Percentiles rank a stretch among this genome's conserved stretches.
Conservation (phyloP, 2,329 filamentous ascomycete species). For the Dothideomycetes sp. region DNA sequence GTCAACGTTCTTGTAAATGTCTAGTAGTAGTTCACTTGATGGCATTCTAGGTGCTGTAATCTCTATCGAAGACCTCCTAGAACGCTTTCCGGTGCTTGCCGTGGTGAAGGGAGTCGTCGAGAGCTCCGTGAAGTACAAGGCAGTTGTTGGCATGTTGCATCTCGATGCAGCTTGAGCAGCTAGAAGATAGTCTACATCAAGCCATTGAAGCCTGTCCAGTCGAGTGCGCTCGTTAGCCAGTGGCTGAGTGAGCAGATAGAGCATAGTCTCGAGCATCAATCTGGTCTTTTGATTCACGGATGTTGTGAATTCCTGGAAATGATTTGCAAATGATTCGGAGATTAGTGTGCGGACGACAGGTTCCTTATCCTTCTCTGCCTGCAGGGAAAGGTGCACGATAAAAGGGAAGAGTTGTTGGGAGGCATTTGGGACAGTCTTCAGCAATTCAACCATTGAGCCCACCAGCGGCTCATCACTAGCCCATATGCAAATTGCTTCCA, state of each 20-base stretch:
- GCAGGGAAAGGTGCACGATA: conserved; percentile 70
- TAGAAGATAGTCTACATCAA: conserved; percentile 66
- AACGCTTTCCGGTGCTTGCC: conserved; percentile 17
- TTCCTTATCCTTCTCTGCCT: conserved; percentile 53
- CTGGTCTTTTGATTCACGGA: conserved; percentile 52
- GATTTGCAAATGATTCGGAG: conserved; percentile 53
- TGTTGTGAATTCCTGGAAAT: conserved; percentile 42
- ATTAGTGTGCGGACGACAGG: conserved; percentile 49
- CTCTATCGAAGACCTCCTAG: conserved; percentile 53
- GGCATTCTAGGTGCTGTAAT: conserved; percentile 32
- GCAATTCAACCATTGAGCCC: conserved; percentile 39
- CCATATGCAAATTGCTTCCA: conserved; percentile 33
- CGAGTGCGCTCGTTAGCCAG: conserved; percentile 66
- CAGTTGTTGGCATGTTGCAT: conserved; percentile 80
- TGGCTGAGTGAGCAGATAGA: conserved; percentile 80
- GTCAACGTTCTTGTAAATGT: conserved; percentile 84
- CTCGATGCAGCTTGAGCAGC: conserved; percentile 61
- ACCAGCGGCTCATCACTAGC: conserved; percentile 57
- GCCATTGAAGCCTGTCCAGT: conserved; percentile 70
- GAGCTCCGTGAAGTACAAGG: conserved; percentile 73
- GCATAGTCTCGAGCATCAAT: conserved; percentile 63
- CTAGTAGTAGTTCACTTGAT: conserved; percentile 59
- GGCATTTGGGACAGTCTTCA: conserved; percentile 1
- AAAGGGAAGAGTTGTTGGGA: conserved; percentile 31
- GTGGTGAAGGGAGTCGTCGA: conserved; percentile 2